Evolutionary conservation across 192 early-diverging fungal species (phyloP).

Genomic region (Coemansia sp.): DNA sequence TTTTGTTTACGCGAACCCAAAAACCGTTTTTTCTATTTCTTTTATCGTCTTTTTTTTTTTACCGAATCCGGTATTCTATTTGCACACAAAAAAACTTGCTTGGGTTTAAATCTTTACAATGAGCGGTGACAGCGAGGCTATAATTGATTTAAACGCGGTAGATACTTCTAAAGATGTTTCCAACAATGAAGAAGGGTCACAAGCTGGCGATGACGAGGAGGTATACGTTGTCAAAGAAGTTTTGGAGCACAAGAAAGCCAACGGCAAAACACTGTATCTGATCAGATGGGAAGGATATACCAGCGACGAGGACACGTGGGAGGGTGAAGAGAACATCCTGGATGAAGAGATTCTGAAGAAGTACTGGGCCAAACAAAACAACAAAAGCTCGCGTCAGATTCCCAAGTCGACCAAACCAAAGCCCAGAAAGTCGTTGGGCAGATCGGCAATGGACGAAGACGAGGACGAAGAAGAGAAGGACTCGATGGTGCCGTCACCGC

Average conservation of each 20-base stretch:
- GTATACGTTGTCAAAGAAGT: constrained; percentile 30
- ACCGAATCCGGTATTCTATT: background rate
- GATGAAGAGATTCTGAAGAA: constrained; percentile 35
- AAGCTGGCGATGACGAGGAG: constrained; percentile 17
- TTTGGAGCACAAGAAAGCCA: constrained; percentile 14
- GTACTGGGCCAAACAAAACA: constrained; percentile 32
- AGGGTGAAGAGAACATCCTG: constrained; percentile 56
- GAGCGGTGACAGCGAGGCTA: background rate
- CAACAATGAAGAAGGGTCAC: background rate
- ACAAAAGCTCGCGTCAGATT: constrained; percentile 10
- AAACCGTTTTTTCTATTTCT: no score
- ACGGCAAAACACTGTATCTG: constrained; percentile 31
- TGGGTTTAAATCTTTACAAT: background rate
- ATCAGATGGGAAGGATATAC: constrained; percentile 61
- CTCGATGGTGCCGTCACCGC: background rate
- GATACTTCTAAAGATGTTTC: constrained; percentile 2
- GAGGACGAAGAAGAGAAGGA: no score
- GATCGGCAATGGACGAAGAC: background rate
- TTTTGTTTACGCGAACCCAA: no score
- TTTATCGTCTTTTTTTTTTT: background rate
- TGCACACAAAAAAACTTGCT: background rate
- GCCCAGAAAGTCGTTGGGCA: constrained; percentile 11
- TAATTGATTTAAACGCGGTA: constrained; percentile 1
- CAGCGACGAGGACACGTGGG: constrained; percentile 59
- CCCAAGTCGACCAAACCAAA: background rate